A percentile compares a stretch with the other conserved stretches of the same genome.
Evolutionary conservation across 768 basidiomycete species (phyloP).

Genomic region (Xerocomus potaroensis): DNA sequence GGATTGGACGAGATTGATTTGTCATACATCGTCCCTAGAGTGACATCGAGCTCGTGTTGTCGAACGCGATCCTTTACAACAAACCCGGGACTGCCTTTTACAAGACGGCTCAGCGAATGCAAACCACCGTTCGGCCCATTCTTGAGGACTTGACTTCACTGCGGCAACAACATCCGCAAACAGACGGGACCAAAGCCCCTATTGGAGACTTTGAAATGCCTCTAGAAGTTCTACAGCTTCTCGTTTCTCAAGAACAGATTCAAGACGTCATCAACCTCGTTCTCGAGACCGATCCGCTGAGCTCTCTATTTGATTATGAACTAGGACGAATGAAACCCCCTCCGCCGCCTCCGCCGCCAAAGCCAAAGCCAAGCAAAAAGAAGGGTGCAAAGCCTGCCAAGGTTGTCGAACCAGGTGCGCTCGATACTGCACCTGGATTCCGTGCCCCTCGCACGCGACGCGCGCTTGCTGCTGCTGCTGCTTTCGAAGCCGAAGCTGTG

Average conservation of each 20-base stretch:
- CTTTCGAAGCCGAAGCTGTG: constrained; percentile 41
- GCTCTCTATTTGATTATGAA: constrained; percentile 66
- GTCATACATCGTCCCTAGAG: constrained; percentile 38
- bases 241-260: constrained; percentile 50
- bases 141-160: constrained; percentile 25
- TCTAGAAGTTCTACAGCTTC: constrained; percentile 50
- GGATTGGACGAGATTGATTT: not conserved
- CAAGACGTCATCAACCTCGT: constrained; percentile 51
- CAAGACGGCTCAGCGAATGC: constrained; percentile 64
- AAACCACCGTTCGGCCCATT: constrained; percentile 37
- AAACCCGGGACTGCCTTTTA: constrained; percentile 65
- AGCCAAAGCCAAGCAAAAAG: constrained; percentile 39
- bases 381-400: constrained; percentile 29
- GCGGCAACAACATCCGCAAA: constrained; percentile 11
- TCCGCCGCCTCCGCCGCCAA: constrained; percentile 50
- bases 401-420: constrained; percentile 15
- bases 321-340: constrained; percentile 58
- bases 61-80: constrained; percentile 89
- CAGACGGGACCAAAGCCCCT: constrained; percentile 3
- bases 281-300: constrained; percentile 54
- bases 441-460: constrained; percentile 49
- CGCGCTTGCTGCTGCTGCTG: constrained; percentile 37
- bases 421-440: constrained; percentile 43
- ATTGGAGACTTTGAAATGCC: constrained; percentile 78
- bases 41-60: constrained; percentile 79